A percentile compares a stretch with the other conserved stretches of the same genome.
Evolutionary conservation across 2,329 filamentous ascomycete species (phyloP).

Genomic region (Tolypocladium inflatum): DNA sequence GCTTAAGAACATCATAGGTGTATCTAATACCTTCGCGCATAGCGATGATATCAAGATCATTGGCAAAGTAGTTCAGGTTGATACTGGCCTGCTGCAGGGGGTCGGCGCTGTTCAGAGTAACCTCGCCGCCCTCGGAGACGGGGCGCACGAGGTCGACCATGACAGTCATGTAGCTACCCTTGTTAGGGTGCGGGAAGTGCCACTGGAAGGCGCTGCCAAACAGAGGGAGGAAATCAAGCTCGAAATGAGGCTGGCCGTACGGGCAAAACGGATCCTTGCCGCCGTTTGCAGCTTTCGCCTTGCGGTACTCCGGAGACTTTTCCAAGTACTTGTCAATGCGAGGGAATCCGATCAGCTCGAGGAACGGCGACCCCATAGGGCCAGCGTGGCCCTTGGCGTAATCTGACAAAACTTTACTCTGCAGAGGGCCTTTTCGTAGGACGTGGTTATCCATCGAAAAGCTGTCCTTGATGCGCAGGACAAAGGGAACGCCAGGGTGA

Average conservation of each 20-base stretch:
- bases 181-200: slow-evolving; percentile 29
- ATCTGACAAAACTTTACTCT: slow-evolving; percentile 20
- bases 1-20: slow-evolving; percentile 46
- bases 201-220: slow-evolving; percentile 41
- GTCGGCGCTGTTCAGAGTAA: slow-evolving; percentile 45
- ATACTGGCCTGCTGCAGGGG: slow-evolving; percentile 50
- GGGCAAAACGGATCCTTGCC: slow-evolving; percentile 44
- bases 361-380: slow-evolving; percentile 29
- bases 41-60: slow-evolving; percentile 45
- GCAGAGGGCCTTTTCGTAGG: slow-evolving; percentile 24
- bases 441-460: slow-evolving; percentile 29
- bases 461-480: slow-evolving; percentile 34
- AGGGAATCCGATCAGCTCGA: slow-evolving; percentile 46
- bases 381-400: slow-evolving; percentile 29
- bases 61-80: slow-evolving; percentile 48
- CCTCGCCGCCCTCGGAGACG: slow-evolving; percentile 34
- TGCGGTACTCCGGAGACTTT: slow-evolving; percentile 35
- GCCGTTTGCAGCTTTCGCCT: slow-evolving; percentile 29
- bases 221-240: slow-evolving; percentile 52
- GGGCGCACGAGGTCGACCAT: slow-evolving; percentile 38
- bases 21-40: slow-evolving; percentile 49
- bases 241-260: slow-evolving; percentile 48
- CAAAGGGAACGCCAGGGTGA: slow-evolving; percentile 43
- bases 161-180: slow-evolving; percentile 44
- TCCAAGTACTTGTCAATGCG: slow-evolving; percentile 45